Evolutionary conservation across 805 yeast genomes (phyloP), one percentile per base, ranked within the genome.

Genomic region (Yarrowia hollandica): DNA sequence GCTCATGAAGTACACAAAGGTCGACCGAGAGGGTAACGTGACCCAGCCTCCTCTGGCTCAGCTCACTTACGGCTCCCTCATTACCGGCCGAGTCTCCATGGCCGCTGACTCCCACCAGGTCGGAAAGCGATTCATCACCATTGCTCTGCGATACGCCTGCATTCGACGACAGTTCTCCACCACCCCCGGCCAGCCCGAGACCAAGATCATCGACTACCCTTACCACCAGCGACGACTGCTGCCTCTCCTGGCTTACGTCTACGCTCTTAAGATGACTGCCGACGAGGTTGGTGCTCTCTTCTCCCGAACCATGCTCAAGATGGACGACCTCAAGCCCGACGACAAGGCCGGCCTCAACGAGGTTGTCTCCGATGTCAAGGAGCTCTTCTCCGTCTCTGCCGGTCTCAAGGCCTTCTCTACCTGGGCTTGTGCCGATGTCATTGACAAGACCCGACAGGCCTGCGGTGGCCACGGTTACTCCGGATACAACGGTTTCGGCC

Each of bases 381-480:
- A 85, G 50, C 76, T 91, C 61, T 91, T 91, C 72, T 84, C 88
- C 35, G 84, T 86, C 60, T 86, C 95, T 28, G 97, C 95, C 8
- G 85, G 96, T 38, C 79, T 90, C 69, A 91, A 91, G 73, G 90
- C 96, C 3, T 84, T 96, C 33, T 82, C 85, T 63, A 91, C 97
- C 35, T 91, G 97, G 97, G 77, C 84, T 38, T 81, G 89, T 28
- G 84, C 90, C 37, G 81, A 80, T 61, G 77, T 87, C 65, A 90
- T 91, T 68, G 96, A 90, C 70, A 91, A 90, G 74, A 82, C 90
- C 64, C 82, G 97, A 75, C 97, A 91, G 74, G 79, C 96, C 1
- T 90, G 96, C 73, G 97, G 97, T 71, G 97, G 97, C 28, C 96
- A 88, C 73, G 97, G 97, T 37, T 91, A 91, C 74, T 89, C 96